Evolutionary conservation across 345 rosid genomes (phyloP).

Genomic region (Noccaea caerulescens): DNA sequence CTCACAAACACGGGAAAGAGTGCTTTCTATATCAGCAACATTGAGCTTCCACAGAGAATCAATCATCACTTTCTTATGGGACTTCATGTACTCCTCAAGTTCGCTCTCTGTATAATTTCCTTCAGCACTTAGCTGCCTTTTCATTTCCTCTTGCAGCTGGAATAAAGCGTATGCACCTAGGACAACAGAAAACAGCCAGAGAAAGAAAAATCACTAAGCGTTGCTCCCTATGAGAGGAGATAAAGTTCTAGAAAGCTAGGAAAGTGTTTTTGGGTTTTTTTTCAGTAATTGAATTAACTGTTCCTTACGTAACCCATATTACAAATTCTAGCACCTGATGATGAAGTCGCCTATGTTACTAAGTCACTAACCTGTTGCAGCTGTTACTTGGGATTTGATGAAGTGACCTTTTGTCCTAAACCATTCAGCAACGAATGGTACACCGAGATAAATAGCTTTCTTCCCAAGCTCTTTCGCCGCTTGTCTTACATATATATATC

Average conservation of each 20-base stretch:
- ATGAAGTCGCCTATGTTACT: conserved; percentile 72
- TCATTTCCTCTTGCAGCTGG: conserved; percentile 99
- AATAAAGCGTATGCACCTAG: conserved; percentile 93
- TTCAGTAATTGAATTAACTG: conserved; percentile 12
- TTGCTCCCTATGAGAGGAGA: conserved; percentile 17
- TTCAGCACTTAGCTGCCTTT: conserved; percentile 86
- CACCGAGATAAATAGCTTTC: conserved; percentile 79
- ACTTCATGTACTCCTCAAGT: conserved; percentile 87
- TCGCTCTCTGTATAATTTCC: conserved; percentile 90
- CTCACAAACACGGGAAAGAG: conserved; percentile 94
- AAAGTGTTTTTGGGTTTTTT: conserved; percentile 15
- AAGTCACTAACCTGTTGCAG: conserved; percentile 86
- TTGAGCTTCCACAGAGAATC: conserved; percentile 98
- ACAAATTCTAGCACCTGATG: conserved; percentile 29
- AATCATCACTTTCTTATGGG: conserved; percentile 90
- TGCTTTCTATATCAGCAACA: conserved; percentile 94
- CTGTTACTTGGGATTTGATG: conserved; percentile 96
- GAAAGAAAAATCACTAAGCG: conserved; percentile 2
- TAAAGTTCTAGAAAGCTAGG: conserved; percentile 19
- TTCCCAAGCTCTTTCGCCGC: conserved; percentile 98
- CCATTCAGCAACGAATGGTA: conserved; percentile 97
- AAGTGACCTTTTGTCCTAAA: conserved; percentile 94
- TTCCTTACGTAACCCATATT: not conserved
- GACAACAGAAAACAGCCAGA: conserved; percentile 27
- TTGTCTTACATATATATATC: conserved; percentile 88